These are phyloP conservation scores for Starmerella davenportii DNA, from an alignment of 805 yeast genomes.

Conservation along the genomic window DNA sequence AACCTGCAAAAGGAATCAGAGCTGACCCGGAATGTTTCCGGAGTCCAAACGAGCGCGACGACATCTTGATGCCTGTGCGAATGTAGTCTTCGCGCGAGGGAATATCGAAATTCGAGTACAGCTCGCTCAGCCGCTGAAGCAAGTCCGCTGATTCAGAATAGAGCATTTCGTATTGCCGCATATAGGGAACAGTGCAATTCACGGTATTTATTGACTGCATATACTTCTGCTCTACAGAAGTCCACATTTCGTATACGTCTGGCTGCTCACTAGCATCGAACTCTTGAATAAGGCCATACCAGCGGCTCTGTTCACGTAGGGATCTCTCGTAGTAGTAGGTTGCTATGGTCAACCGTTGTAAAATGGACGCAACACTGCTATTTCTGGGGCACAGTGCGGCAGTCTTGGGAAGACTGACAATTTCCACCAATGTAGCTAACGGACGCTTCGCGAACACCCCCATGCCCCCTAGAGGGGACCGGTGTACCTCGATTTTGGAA, in stretches of 20 bases:
- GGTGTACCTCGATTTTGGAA: too few species aligned
- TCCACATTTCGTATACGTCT: conserved; percentile 54
- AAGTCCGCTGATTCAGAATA: conserved; percentile 17
- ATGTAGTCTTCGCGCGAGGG: conserved; percentile 21
- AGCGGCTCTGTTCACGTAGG: conserved; percentile 50
- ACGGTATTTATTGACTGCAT: conserved; percentile 47
- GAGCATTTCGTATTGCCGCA: conserved; percentile 23
- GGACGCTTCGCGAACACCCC: conserved; percentile 49
- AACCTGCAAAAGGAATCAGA: conserved; percentile 83
- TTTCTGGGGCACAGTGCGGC: conserved; percentile 22
- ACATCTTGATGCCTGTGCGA: conserved; percentile 43
- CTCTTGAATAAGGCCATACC: conserved; percentile 48
- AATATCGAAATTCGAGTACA: conserved; percentile 13
- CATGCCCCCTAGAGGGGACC: conserved; percentile 52
- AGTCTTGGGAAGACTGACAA: conserved; percentile 23
- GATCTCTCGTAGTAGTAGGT: conserved; percentile 56
- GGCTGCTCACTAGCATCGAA: conserved; percentile 24
- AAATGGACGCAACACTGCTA: conserved; percentile 40
- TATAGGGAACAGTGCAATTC: conserved; percentile 35
- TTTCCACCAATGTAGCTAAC: conserved; percentile 23
- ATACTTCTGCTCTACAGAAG: conserved; percentile 28
- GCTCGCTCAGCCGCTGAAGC: conserved; percentile 25
- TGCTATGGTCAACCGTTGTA: conserved; percentile 47
- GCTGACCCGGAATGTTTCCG: conserved; percentile 60
- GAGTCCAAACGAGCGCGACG: conserved; percentile 65